Evolutionary conservation across 345 rosid species (phyloP).

Genomic region (Syzygium jambos): DNA sequence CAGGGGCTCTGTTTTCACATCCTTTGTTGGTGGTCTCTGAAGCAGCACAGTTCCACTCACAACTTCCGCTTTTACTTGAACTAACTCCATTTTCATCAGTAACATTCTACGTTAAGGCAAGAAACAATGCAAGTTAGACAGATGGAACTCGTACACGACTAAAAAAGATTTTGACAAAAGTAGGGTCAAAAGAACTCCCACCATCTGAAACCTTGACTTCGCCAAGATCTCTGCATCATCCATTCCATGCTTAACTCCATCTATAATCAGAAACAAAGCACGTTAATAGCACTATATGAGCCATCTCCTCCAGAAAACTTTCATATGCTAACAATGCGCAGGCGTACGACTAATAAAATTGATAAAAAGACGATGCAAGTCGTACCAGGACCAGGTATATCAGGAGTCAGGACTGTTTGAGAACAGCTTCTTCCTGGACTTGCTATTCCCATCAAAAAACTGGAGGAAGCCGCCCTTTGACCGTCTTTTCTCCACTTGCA

Average conservation of each 20-base stretch:
- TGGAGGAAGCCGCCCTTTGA: constrained; percentile 61
- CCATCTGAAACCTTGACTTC: constrained; percentile 29
- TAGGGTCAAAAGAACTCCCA: background rate
- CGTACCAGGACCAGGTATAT: constrained; percentile 35
- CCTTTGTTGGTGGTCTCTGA: constrained; percentile 68
- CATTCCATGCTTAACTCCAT: constrained; percentile 32
- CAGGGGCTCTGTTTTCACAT: constrained; percentile 55
- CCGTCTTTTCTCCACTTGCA: constrained; percentile 63
- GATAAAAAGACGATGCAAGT: background rate
- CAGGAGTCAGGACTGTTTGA: constrained; percentile 18
- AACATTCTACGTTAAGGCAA: constrained; percentile 27
- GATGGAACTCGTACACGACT: background rate
- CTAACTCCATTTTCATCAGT: constrained; percentile 31
- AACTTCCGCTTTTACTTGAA: constrained; percentile 29
- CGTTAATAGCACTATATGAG: background rate
- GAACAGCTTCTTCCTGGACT: constrained; percentile 75
- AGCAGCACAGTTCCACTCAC: constrained; percentile 48
- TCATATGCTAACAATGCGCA: background rate
- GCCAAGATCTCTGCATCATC: constrained; percentile 23
- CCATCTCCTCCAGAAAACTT: background rate
- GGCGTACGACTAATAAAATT: background rate
- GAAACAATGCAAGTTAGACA: background rate
- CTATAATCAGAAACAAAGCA: constrained; percentile 8
- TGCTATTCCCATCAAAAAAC: constrained; percentile 82
- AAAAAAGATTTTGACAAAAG: background rate